Evolutionary conservation across 2,329 filamentous ascomycete species (phyloP).

Genomic region (Ustulina deusta): DNA sequence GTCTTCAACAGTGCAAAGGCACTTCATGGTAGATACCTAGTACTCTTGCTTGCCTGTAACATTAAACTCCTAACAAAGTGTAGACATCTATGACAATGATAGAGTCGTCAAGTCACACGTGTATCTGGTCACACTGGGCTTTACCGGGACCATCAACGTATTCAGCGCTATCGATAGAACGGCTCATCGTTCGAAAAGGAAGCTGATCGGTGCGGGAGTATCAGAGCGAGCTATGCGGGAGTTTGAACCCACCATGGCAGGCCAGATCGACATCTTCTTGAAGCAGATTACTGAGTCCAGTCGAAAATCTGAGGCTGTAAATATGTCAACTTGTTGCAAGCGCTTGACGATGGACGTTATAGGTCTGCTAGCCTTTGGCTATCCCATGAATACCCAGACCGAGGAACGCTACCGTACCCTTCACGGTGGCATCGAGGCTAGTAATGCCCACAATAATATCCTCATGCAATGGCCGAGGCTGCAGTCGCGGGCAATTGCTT

Average conservation of each 20-base stretch:
- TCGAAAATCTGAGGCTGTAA: slow-evolving; percentile 28
- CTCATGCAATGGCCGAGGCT: slow-evolving; percentile 39
- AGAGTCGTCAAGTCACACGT: slow-evolving; percentile 38
- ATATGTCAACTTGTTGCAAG: slow-evolving; percentile 37
- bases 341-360: slow-evolving; percentile 40
- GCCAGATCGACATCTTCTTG: slow-evolving; percentile 40
- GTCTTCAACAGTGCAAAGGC: slow-evolving; percentile 38
- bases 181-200: slow-evolving; percentile 35
- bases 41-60: neutral
- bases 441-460: slow-evolving; percentile 34
- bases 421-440: slow-evolving; percentile 27
- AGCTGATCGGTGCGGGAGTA: slow-evolving; percentile 35
- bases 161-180: slow-evolving; percentile 37
- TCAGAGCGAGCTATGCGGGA: slow-evolving; percentile 39
- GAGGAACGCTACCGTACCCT: slow-evolving; percentile 36
- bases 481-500: slow-evolving; percentile 31
- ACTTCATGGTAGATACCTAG: slow-evolving; percentile 30
- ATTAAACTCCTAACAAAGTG: slow-evolving; percentile 11
- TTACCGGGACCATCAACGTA: slow-evolving; percentile 33
- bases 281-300: slow-evolving; percentile 29
- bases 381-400: slow-evolving; percentile 38
- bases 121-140: slow-evolving; percentile 37
- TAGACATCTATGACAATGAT: slow-evolving; percentile 43
- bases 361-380: slow-evolving; percentile 41
- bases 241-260: slow-evolving; percentile 39